Evolutionary conservation across 345 rosid species (phyloP), one percentile per base, ranked within the genome.

Genomic region (Erucastrum elatum): DNA sequence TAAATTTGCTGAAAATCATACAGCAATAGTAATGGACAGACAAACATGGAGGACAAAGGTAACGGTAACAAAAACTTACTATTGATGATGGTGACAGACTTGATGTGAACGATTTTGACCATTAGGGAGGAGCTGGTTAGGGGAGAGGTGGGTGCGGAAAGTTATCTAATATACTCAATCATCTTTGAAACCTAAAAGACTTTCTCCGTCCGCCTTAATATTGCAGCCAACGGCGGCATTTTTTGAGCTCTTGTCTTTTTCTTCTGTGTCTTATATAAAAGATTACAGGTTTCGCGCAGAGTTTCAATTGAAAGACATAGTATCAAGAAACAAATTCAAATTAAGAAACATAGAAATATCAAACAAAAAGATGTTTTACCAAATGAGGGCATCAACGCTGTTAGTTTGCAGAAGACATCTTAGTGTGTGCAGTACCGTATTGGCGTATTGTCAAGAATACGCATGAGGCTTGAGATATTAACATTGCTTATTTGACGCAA

Each of bases 221-320:
- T 21, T 27, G 70, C 66, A 51, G 5, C 82, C 79, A 75, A 75
- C 70, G 63, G 33, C 70, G 63, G 33, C 79, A 80, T 74, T 35
- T 69, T 72, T 64, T 75, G 55, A 69, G 79, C 76, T 69, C 71
- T 75, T 80, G 83, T 64, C 72, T 65, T 80, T 75, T 80, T 80
- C 80, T 75, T 80, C 29, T 58, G 76, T 80, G 76, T 80, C 83
- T 75, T 75, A 56, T 44, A 27, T 26, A 41, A 64, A 37, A 64
- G 46, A 79, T 64, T 68, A 68, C 30, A 64, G 53, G 62, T 69
- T 74, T 11, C 79, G 67, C 75, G 79, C 44, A 63, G 59, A 68
- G 64, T 53, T 74, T 63, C 71, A 62, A 49, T 10, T 51, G 65
- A 66, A 68, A 63, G 46, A 68, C 75, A 61, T 26, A 29, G 49